These are phyloP conservation scores for Mallotus repandus DNA, from an alignment of 441 rosid genomes.

Conservation along the genomic window DNA sequence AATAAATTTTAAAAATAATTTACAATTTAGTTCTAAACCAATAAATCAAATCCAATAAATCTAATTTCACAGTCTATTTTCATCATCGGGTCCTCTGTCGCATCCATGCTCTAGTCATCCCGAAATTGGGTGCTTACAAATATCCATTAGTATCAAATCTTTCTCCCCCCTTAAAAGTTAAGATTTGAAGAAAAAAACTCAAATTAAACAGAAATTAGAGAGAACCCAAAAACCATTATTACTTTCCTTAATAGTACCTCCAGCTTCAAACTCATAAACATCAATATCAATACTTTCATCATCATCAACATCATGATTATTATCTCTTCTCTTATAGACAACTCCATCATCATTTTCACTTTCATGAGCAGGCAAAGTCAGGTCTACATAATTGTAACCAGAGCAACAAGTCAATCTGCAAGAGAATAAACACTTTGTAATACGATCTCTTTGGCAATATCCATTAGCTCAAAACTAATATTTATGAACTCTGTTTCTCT, in stretches of 20 bases:
- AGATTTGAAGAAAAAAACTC: no score
- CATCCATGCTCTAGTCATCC: no score
- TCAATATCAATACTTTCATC: conserved; percentile 27
- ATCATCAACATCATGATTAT: conserved; percentile 26
- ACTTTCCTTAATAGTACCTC: conserved; percentile 65
- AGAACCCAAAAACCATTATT: conserved; percentile 19
- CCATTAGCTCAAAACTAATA: conserved; percentile 6
- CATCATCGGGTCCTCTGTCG: no score
- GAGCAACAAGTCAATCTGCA: conserved; percentile 55
- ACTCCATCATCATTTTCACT: conserved; percentile 30
- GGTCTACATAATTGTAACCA: conserved; percentile 64
- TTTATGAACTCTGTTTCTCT: background rate
- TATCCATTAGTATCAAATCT: no score
- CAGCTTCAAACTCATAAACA: background rate
- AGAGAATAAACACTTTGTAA: conserved; percentile 75
- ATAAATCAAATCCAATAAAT: no score
- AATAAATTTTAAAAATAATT: no score
- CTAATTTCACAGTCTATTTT: no score
- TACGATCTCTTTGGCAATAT: conserved; percentile 45
- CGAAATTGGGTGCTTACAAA: no score
- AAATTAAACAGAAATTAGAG: no score
- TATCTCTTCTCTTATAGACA: conserved; percentile 27
- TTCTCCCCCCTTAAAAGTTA: no score
- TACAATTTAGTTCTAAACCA: no score
- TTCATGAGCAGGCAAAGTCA: conserved; percentile 16